Evolutionary conservation across 495 filamentous ascomycete genomes (phyloP), one percentile per base, ranked within the genome.

Genomic region (Lentithecium fluviatile): DNA sequence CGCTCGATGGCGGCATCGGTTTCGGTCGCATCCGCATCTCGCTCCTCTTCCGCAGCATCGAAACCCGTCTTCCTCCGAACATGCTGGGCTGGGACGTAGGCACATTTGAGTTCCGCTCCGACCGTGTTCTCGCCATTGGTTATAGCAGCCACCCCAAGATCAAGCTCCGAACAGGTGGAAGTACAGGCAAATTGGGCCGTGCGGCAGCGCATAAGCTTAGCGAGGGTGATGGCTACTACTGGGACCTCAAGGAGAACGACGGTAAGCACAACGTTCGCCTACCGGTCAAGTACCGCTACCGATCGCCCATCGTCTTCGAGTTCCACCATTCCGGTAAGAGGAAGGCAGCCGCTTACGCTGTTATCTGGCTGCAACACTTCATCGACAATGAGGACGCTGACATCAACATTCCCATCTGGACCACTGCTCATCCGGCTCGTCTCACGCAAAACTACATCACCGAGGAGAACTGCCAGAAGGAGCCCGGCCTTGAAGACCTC

Each of bases 51-150:
- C 83, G 93, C 23, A 88, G 86, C 47, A 81, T 96, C 23, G 93
- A 95, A 70, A 85, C 91, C 25, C 82, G 84, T 21, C 78, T 97
- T 0, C 92, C 92, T 6, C 86, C 88, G 0, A 77, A 83, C 21
- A 84, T 94, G 75, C 83, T 95, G 7, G 90, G 93, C 24, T 97
- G 90, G 83, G 90, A 97, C 58, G 88, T 96, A 15, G 94, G 94
- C 29, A 95, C 91, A 0, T 96, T 97, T 68, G 89, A 96, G 65
- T 96, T 97, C 70, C 69, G 69, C 0, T 85, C 83, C 0, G 82
- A 90, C 23, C 82, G 79, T 48, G 81, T 95, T 52, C 74, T 82
- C 21, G 82, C 84, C 0, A 72, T 76, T 43, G 77, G 77, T 11
- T 91, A 88, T 68, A 75, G 76, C 0, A 80, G 82, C 0, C 71